Conservation (phyloP, 345 rosid species). For the Triadica sebifera region DNA sequence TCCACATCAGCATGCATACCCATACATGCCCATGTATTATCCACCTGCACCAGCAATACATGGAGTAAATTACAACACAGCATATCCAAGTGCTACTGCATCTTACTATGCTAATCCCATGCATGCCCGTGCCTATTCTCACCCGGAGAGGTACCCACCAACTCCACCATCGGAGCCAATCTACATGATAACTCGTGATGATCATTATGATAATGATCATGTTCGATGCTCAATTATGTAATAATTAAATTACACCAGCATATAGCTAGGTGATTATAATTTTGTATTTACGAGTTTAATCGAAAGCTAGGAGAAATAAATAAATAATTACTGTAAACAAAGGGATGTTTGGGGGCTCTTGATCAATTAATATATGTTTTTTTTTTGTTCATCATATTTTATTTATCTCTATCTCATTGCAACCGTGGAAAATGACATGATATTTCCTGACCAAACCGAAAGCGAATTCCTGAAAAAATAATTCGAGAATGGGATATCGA, state of each 20-base stretch:
- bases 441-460: background rate
- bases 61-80: constrained; percentile 52
- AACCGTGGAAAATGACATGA: background rate
- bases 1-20: constrained; percentile 31
- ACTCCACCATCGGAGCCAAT: constrained; percentile 36
- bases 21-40: constrained; percentile 28
- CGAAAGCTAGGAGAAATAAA: background rate
- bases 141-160: constrained; percentile 15
- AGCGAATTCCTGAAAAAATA: background rate
- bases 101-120: constrained; percentile 30
- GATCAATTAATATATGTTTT: background rate
- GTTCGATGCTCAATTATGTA: constrained; percentile 55
- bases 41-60: constrained; percentile 26
- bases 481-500: background rate
- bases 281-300: background rate
- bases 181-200: constrained; percentile 1
- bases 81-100: constrained; percentile 36
- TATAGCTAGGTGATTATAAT: background rate
- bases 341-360: background rate
- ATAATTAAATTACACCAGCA: background rate
- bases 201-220: constrained; percentile 15
- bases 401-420: background rate
- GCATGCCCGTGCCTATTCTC: constrained; percentile 22
- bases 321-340: too few species aligned
- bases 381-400: background rate